Percentiles rank a stretch among this genome's conserved stretches.
Evolutionary conservation across 371 early-diverging fungal genomes (phyloP).

Genomic region (Rhizopus delemar): DNA sequence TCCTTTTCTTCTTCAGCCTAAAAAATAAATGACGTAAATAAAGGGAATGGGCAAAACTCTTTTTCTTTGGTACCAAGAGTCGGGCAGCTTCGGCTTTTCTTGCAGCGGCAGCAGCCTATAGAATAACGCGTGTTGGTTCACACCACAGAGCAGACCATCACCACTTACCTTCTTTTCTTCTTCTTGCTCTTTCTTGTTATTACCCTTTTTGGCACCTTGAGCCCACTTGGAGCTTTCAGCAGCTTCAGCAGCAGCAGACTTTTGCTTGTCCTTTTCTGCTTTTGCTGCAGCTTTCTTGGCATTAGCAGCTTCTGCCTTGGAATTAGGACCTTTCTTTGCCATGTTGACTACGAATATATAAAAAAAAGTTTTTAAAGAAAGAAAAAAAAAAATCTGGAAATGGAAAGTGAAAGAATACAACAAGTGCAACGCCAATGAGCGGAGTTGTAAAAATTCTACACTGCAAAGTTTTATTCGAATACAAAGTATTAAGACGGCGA

Average conservation of each 20-base stretch:
- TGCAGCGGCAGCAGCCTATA: slow-evolving; percentile 40
- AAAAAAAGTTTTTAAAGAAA: not conserved
- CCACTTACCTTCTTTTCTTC: slow-evolving; percentile 67
- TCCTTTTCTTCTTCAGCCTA: slow-evolving; percentile 52
- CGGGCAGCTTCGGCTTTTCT: slow-evolving; percentile 45
- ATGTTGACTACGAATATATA: slow-evolving; percentile 13
- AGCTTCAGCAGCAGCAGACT: slow-evolving; percentile 56
- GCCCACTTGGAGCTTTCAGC: slow-evolving; percentile 66
- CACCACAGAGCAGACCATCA: not conserved
- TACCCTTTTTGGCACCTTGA: slow-evolving; percentile 64
- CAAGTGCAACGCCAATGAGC: too few species aligned
- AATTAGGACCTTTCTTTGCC: slow-evolving; percentile 48
- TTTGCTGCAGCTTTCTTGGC: slow-evolving; percentile 72
- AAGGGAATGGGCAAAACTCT: not conserved
- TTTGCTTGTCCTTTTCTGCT: slow-evolving; percentile 61
- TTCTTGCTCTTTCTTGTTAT: slow-evolving; percentile 69
- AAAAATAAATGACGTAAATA: not conserved
- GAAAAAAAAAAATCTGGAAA: not conserved
- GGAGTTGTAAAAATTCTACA: too few species aligned
- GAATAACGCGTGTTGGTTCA: not conserved
- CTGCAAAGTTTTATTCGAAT: too few species aligned
- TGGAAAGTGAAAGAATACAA: too few species aligned
- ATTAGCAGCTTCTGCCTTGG: slow-evolving; percentile 65
- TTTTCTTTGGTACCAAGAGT: slow-evolving; percentile 29
- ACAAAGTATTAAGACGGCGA: too few species aligned